Evolutionary conservation across 768 basidiomycete genomes (phyloP), one percentile per base, ranked within the genome.

Genomic region (Chlorophyllum brunneum): DNA sequence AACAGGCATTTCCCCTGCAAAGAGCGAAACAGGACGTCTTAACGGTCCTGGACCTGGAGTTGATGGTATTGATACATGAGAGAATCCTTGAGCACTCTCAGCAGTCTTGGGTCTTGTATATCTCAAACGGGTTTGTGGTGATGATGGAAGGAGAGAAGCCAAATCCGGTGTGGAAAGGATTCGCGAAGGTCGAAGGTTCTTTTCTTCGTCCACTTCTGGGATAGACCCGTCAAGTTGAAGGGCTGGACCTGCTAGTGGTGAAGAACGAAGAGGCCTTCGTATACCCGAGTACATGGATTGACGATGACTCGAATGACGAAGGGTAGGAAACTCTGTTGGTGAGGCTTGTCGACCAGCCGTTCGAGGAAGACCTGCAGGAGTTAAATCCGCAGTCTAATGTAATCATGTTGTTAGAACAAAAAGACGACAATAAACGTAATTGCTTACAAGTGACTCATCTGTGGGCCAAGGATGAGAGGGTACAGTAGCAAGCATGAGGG

Each of bases 181-280:
- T 18, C 34, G 31, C 24, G 37, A 36, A 29, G 47, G 51, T 15
- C 36, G 30, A 13, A 44, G 51, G 11, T 44, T 38, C 27, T 47
- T 24, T 49, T 51, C 23, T 37, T 53, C 29, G 31, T 53, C 44
- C 24, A 20, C 26, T 15, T 47, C 55, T 10, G 47, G 20, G 27
- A 48, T 48, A 5, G 42, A 34, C 2, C 56, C 63, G 13, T 63
- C 62, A 29, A 58, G 54, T n/a, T 61, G 65, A 1, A 72, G 47
- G 2, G 65, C 67, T 22, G 73, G 72, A 4, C 73, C 70, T 8
- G 74, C 68, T 13, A 77, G 63, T 11, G 74, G 75, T 16, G 75
- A 77, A 1, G 75, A 75, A 10, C 70, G 67, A 18, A 71, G 41
- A 0, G 73, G 74, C 20, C 64, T 70, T 6, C 67, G 55, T 9